Base-by-base conservation (phyloP, 2,329 filamentous ascomycete genomes). In the Anisogramma anomala region DNA sequence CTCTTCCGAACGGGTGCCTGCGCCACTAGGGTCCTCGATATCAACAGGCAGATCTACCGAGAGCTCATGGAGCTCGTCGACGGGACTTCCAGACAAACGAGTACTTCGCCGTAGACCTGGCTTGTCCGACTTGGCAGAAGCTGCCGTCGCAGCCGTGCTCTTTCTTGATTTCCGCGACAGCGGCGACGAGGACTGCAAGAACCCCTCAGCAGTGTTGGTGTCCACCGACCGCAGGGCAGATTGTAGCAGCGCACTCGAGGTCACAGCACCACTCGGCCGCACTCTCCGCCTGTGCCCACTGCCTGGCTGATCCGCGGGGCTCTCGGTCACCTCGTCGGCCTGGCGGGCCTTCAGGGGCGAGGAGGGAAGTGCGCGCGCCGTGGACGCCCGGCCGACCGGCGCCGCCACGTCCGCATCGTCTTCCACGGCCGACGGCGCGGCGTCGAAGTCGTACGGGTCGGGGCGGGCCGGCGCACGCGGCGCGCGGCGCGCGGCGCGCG, bases 271-370 rank as follows among this genome's bases (percentile, higher is more conserved):
- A 25, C 55, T 57, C 6, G 58, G 51, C 11, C 53, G 56, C 11
- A 71, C 52, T 3, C 53, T 61, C 19, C 65, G 63, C 36, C 71
- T 58, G 7, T 63, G 65, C 1, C 72, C 74, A 48, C 71, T 77
- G 2, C 73, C 74, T 1, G 73, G 74, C 11, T 71, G 72, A 48
- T 70, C 55, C 7, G 50, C 57, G 0, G 75, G 74, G 42, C 72
- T 76, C 50, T 78, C 72, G 26, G 58, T 61, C 11, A 74, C 62
- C 51, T 71, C 67, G 35, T 71, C 65, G 13, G 52, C 47, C 26
- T 36, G 44, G 10, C 35, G 33, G 10, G 23, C 27, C 4, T 35
- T 25, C 15, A 33, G 22, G 20, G 44, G 41, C 19, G 44, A 47
- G 22, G 41, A 41, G 3, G 32, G 41, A 6, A 19, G 14, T 23